A percentile compares a stretch with the other conserved stretches of the same genome.
phyloP scores from a whole-genome alignment of 495 filamentous ascomycete species.

The Aspergillus homomorphus region DNA sequence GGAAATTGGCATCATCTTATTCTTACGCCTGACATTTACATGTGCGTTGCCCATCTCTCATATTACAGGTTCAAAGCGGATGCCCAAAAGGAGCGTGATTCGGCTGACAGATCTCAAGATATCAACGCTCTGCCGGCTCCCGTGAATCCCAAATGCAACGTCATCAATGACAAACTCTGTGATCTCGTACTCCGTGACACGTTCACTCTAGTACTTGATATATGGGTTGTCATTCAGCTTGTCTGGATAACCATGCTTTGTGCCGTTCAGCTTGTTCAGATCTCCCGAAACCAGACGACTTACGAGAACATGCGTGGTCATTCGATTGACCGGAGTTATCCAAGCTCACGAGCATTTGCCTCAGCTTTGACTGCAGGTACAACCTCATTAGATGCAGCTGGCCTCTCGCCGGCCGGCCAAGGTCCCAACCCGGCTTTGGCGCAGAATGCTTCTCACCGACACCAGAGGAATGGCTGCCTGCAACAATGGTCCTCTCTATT shows the following conservation, averaged over 20 bases:
- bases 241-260: constrained; percentile 96
- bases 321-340: constrained; percentile 47
- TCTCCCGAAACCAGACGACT: constrained; percentile 88
- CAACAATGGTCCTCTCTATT: constrained; percentile 78
- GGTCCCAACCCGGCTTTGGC: constrained; percentile 45
- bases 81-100: neutral
- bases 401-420: constrained; percentile 56
- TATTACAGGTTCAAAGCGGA: neutral
- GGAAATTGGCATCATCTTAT: constrained; percentile 68
- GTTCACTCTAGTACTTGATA: constrained; percentile 71
- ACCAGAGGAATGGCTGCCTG: constrained; percentile 57
- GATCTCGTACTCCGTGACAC: constrained; percentile 70
- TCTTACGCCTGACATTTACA: constrained; percentile 48
- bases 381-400: constrained; percentile 63
- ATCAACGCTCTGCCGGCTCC: constrained; percentile 53
- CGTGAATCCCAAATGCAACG: constrained; percentile 58
- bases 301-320: constrained; percentile 90
- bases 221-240: constrained; percentile 80
- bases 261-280: constrained; percentile 84
- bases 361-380: constrained; percentile 75
- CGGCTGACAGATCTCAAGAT: constrained; percentile 39
- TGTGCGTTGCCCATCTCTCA: constrained; percentile 45
- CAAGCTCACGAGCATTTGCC: constrained; percentile 63
- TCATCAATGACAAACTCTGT: constrained; percentile 74
- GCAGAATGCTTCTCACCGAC: constrained; percentile 39